A percentile compares a stretch with the other conserved stretches of the same genome.
These are phyloP conservation scores for Globisporangium barbulae DNA, from an alignment of 352 stramenopile genomes.

Conservation along the genomic window DNA sequence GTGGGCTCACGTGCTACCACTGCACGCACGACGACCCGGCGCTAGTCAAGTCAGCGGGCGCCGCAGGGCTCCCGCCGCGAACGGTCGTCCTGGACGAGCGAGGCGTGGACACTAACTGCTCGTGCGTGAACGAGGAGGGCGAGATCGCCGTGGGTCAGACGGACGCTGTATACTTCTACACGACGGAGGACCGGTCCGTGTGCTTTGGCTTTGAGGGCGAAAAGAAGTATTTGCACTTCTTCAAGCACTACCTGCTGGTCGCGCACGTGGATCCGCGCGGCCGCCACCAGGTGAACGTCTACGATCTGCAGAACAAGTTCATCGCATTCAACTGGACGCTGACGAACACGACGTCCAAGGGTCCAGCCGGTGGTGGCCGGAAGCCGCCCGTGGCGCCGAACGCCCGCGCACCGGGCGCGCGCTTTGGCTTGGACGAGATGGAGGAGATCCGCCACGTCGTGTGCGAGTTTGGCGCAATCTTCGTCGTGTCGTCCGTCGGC, in stretches of 20 bases:
- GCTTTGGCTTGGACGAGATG: constrained; percentile 82
- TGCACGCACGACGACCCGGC: constrained; percentile 81
- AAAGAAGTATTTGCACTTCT: constrained; percentile 84
- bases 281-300: constrained; percentile 87
- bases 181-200: constrained; percentile 81
- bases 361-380: background rate
- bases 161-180: constrained; percentile 90
- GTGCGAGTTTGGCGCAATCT: constrained; percentile 85
- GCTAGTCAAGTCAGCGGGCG: constrained; percentile 63
- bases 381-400: constrained; percentile 30
- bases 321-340: constrained; percentile 91
- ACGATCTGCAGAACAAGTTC: constrained; percentile 92
- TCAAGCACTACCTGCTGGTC: constrained; percentile 87
- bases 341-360: constrained; percentile 46
- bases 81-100: constrained; percentile 80
- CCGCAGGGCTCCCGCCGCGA: constrained; percentile 53
- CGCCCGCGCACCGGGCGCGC: constrained; percentile 43
- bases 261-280: constrained; percentile 79
- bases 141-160: constrained; percentile 82
- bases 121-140: constrained; percentile 81
- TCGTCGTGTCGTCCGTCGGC: constrained; percentile 81
- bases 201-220: constrained; percentile 88
- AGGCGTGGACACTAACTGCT: constrained; percentile 77
- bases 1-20: constrained; percentile 82
- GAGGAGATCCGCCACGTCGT: constrained; percentile 86